Conservation (phyloP, 495 filamentous ascomycete species). For the Margaritispora aquatica region DNA sequence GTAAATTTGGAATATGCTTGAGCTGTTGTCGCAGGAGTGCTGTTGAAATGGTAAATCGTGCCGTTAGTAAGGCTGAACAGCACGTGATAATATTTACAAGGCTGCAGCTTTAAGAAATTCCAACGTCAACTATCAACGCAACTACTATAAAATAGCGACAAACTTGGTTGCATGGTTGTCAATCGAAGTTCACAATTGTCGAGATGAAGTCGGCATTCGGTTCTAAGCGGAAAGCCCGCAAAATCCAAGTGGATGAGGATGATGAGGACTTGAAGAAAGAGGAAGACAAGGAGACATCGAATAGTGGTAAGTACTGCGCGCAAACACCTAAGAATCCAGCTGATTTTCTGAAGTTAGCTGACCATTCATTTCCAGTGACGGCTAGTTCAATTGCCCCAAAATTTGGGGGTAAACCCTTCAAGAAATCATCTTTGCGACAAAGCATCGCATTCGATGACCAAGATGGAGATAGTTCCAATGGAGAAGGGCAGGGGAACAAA, state of each 20-base stretch:
- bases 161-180: too few species aligned
- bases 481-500: conserved; percentile 30
- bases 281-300: conserved; percentile 3
- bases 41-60: conserved; percentile 9
- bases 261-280: conserved; percentile 35
- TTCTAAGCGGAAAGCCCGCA: conserved; percentile 65
- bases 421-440: conserved; percentile 43
- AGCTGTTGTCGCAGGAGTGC: not conserved
- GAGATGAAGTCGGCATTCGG: conserved; percentile 61
- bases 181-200: too few species aligned
- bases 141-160: too few species aligned
- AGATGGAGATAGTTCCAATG: conserved; percentile 10
- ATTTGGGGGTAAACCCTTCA: conserved; percentile 32
- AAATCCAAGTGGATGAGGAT: conserved; percentile 64
- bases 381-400: conserved; percentile 2
- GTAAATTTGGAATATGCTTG: conserved; percentile 1
- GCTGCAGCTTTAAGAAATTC: not conserved
- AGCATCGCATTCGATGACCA: conserved; percentile 40
- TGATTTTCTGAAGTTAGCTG: conserved; percentile 23
- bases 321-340: conserved; percentile 13
- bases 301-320: conserved; percentile 16
- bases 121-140: too few species aligned
- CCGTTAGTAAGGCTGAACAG: conserved; percentile 9
- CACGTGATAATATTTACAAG: conserved; percentile 19
- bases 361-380: conserved; percentile 12